These are phyloP conservation scores for Laburnicola sp. DNA, from an alignment of 2,329 filamentous ascomycete genomes.

Conservation along the genomic window DNA sequence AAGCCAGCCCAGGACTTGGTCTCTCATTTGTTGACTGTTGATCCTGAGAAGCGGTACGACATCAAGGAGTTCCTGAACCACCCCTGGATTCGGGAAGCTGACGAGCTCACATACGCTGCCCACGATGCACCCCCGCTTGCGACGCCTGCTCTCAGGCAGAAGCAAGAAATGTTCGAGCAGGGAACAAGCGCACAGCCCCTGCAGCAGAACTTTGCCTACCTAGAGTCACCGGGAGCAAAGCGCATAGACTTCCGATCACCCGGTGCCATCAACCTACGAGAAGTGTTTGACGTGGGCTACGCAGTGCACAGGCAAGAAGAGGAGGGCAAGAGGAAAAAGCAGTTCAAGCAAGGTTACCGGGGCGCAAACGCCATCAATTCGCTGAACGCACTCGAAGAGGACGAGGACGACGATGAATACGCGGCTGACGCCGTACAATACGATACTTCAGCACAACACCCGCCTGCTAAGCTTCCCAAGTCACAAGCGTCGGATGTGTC, in stretches of 20 bases:
- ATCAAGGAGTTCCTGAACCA: constrained; percentile 93
- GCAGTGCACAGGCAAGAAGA: constrained; percentile 96
- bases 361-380: constrained; percentile 65
- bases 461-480: constrained; percentile 69
- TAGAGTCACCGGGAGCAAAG: constrained; percentile 66
- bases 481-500: constrained; percentile 65
- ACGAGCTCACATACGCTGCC: constrained; percentile 68
- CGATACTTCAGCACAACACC: constrained; percentile 51
- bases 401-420: constrained; percentile 68
- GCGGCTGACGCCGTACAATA: constrained; percentile 63
- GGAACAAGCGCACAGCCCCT: constrained; percentile 44
- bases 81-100: constrained; percentile 81
- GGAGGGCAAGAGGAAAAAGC: constrained; percentile 87
- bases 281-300: constrained; percentile 98
- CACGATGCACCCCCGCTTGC: constrained; percentile 72
- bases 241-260: constrained; percentile 93
- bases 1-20: constrained; percentile 93
- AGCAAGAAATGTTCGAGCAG: constrained; percentile 46
- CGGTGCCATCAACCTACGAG: constrained; percentile 89
- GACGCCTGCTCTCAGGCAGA: constrained; percentile 64
- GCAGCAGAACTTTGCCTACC: constrained; percentile 56
- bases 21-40: constrained; percentile 87
- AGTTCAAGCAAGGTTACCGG: constrained; percentile 72
- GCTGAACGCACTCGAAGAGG: constrained; percentile 67
- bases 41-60: constrained; percentile 91